These are phyloP conservation scores for Oehlia diaphana DNA, from an alignment of 192 early-diverging fungal species.

Conservation along the genomic window DNA sequence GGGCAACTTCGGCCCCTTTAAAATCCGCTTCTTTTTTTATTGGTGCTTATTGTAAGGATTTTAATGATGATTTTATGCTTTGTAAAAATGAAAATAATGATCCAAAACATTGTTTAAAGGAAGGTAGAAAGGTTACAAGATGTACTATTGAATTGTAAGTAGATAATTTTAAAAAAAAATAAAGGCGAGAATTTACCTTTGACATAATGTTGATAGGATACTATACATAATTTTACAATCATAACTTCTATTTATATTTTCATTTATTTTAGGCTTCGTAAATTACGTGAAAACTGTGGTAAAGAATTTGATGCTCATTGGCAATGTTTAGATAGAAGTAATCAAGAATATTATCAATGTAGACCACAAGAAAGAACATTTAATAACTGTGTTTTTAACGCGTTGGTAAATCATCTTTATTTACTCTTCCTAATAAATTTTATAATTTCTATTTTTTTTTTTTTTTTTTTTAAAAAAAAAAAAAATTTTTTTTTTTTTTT, in stretches of 20 bases:
- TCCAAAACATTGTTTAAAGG: slow-evolving; percentile 88
- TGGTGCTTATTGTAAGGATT: slow-evolving; percentile 85
- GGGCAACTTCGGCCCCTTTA: slow-evolving; percentile 87
- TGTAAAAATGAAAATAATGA: slow-evolving; percentile 92
- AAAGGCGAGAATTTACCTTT: too few species aligned
- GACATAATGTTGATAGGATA: too few species aligned
- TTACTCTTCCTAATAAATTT: not conserved
- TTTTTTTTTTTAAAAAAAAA: not conserved
- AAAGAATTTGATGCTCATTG: slow-evolving; percentile 87
- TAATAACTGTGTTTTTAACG: slow-evolving; percentile 87
- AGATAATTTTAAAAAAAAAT: not conserved
- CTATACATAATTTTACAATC: too few species aligned
- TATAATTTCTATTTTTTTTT: not conserved
- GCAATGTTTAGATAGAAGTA: slow-evolving; percentile 89
- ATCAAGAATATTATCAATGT: slow-evolving; percentile 84
- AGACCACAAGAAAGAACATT: slow-evolving; percentile 75
- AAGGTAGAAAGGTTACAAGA: slow-evolving; percentile 94
- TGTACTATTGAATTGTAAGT: slow-evolving; percentile 85
- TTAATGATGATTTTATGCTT: slow-evolving; percentile 94
- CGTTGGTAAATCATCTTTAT: slow-evolving; percentile 61
- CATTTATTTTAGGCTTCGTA: slow-evolving; percentile 60
- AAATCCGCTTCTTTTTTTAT: slow-evolving; percentile 93
- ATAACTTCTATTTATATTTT: too few species aligned
- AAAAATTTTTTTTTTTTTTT: too few species aligned
- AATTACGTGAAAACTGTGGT: slow-evolving; percentile 88